phyloP scores from a whole-genome alignment of 805 yeast genomes.

The Soucietia sequanensis region DNA sequence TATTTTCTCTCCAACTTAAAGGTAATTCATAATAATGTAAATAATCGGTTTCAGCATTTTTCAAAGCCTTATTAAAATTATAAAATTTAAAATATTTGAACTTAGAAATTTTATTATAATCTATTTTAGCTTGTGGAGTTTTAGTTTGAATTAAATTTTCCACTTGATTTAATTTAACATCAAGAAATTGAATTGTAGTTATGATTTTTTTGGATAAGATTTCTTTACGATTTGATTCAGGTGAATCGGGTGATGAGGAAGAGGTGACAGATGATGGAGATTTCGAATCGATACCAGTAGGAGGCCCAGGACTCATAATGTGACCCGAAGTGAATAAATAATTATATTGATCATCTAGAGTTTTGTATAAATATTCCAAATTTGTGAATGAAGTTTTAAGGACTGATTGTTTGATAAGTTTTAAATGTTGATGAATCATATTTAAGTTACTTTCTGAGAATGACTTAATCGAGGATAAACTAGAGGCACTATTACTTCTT shows the following conservation, averaged over 20 bases:
- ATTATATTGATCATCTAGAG: constrained; percentile 42
- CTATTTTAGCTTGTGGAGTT: constrained; percentile 27
- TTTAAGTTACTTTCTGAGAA: constrained; percentile 33
- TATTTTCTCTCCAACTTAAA: constrained; percentile 89
- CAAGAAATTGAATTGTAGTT: constrained; percentile 41
- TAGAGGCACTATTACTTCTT: constrained; percentile 28
- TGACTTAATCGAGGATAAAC: constrained; percentile 25
- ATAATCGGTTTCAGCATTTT: constrained; percentile 37
- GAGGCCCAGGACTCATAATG: constrained; percentile 9
- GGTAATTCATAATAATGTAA: constrained; percentile 87
- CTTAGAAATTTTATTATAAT: constrained; percentile 26
- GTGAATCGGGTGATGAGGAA: constrained; percentile 5
- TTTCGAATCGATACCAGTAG: constrained; percentile 10
- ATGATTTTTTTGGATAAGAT: constrained; percentile 36
- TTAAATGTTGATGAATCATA: constrained; percentile 34
- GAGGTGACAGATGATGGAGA: constrained; percentile 6
- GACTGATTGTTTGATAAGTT: constrained; percentile 34
- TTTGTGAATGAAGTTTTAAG: constrained; percentile 36
- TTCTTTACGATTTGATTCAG: constrained; percentile 19
- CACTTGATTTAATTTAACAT: constrained; percentile 37
- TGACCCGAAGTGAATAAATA: constrained; percentile 24
- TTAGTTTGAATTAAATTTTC: constrained; percentile 35
- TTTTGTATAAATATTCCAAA: constrained; percentile 36
- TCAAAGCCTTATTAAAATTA: constrained; percentile 40
- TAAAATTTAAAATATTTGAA: constrained; percentile 34